phyloP scores from a whole-genome alignment of 1,284 basidiomycete genomes.

The Dichomitus squalens region DNA sequence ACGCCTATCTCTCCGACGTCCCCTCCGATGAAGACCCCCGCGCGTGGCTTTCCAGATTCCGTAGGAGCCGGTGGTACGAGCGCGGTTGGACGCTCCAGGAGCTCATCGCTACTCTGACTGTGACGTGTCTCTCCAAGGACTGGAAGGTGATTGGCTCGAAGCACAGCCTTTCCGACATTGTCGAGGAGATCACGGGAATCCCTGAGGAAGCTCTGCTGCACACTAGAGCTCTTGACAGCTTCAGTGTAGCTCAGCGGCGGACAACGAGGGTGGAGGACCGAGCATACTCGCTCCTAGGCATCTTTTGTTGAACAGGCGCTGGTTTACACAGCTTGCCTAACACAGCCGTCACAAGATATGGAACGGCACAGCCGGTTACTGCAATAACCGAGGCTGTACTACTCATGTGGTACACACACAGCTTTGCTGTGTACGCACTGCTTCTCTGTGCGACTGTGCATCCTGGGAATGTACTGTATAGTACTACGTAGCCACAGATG shows the following conservation, averaged over 20 bases:
- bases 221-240: not conserved
- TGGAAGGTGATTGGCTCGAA: slow-evolving; percentile 4
- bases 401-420: too few species aligned
- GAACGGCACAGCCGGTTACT: too few species aligned
- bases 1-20: not conserved
- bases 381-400: too few species aligned
- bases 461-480: too few species aligned
- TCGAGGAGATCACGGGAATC: slow-evolving; percentile 6
- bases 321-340: too few species aligned
- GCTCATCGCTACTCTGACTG: slow-evolving; percentile 3
- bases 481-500: too few species aligned
- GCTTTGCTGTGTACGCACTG: too few species aligned
- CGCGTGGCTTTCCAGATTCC: not conserved
- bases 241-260: not conserved
- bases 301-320: slow-evolving; percentile 9
- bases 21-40: not conserved
- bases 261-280: slow-evolving; percentile 10
- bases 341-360: too few species aligned
- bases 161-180: not conserved
- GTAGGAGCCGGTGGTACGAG: slow-evolving; percentile 2
- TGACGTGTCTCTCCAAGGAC: slow-evolving; percentile 1
- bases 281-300: slow-evolving; percentile 10
- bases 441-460: too few species aligned
- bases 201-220: not conserved
- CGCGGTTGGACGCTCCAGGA: too few species aligned